Base-by-base conservation (phyloP, 257 asterid genomes). In the Jasminum sambac region DNA sequence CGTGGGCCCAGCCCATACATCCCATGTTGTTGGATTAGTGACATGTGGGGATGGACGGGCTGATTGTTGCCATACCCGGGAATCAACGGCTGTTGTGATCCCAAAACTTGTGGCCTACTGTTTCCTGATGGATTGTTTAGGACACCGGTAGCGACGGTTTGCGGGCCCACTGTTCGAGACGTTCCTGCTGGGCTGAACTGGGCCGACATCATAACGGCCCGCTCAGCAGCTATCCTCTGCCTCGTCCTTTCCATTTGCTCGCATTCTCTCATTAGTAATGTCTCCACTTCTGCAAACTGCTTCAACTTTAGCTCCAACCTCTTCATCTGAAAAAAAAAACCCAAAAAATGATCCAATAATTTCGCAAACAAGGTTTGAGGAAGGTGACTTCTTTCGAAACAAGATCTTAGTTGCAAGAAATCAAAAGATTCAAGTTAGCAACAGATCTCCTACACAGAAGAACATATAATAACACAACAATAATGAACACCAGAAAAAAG, bases 241-340 rank as follows among this genome's bases (percentile, higher is more conserved):
- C 99, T 82, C 44, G 84, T 60, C 75, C 97, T 86, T 61, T 95
- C 99, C 85, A 91, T 80, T 75, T 90, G 97, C 77, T 95, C 99
- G 64, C 99, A 91, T 85, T 95, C 99, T 77, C 90, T 90, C 99
- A 91, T 89, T 44, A 95, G 73, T 66, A 86, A 79, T 59, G 99
- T 95, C 83, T 95, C 99, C 39, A 91, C 88, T 84, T 95, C 99
- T 2, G 99, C 97, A 75, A 95, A 89, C 89, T 95, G 99, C 95
- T 95, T 95, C 78, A 95, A 81, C 88, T 91, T 95, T 77, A 89
- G 88, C 90, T 95, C 99, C 72, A 95, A 79, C 79, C 99, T 88
- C 88, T 89, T 95, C 79, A 95, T 77, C 99, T 95, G 93, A 58
- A 67, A 66, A 34, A 50, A 62, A 8, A 62, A 55, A 8, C 13